Conservation (phyloP, 1,284 basidiomycete genomes). For the Malassezia slooffiae region DNA sequence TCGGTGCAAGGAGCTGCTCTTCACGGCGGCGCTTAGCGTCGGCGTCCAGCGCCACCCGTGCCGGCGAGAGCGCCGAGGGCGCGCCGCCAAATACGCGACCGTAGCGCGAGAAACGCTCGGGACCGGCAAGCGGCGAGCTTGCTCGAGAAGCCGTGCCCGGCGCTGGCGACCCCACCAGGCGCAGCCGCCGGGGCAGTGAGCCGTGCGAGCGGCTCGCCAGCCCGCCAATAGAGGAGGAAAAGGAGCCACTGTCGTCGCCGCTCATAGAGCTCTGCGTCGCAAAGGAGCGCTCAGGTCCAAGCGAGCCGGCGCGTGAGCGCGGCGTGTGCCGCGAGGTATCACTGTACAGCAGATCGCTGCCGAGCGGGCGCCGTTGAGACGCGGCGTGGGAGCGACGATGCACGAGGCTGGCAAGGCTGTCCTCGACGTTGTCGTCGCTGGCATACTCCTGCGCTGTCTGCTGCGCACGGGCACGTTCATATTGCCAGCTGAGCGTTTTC, state of each 20-base stretch:
- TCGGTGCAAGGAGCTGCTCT: constrained; percentile 2
- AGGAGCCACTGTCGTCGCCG: constrained; percentile 7
- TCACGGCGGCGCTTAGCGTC: constrained; percentile 7
- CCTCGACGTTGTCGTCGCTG: constrained; percentile 13
- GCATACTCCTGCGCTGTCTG: not conserved
- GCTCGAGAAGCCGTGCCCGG: not conserved
- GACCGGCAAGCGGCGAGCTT: not conserved
- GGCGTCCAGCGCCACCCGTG: not conserved
- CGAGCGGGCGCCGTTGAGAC: not conserved
- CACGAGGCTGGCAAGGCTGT: constrained; percentile 13
- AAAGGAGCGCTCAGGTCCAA: constrained; percentile 4
- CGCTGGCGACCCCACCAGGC: constrained; percentile 6
- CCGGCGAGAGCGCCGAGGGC: constrained; percentile 3
- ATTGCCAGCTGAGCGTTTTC: constrained; percentile 31
- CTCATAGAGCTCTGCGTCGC: constrained; percentile 9
- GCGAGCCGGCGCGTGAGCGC: not conserved
- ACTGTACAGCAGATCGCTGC: constrained; percentile 6
- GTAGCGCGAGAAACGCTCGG: not conserved
- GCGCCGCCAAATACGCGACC: not conserved
- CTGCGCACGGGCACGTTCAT: constrained; percentile 10
- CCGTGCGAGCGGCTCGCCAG: not conserved
- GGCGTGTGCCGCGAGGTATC: not conserved
- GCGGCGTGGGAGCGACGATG: constrained; percentile 4
- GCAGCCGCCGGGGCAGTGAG: not conserved
- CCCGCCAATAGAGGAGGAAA: constrained; percentile 2